Base-by-base conservation (phyloP, 192 early-diverging fungal genomes). In the Gaertneriomyces sp. region DNA sequence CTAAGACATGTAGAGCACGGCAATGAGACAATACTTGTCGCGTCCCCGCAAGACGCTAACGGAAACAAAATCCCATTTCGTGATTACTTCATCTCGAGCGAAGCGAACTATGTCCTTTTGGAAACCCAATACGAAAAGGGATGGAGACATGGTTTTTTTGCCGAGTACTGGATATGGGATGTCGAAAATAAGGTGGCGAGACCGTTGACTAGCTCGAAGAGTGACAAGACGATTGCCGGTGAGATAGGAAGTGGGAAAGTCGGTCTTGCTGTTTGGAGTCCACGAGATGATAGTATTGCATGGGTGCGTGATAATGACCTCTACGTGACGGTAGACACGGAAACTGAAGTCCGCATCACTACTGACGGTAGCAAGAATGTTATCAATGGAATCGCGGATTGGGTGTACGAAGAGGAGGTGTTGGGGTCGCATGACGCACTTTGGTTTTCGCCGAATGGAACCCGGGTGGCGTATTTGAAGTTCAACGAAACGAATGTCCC, bases 381-480 rank as follows among this genome's bases (percentile, higher is more conserved):
- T 17, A 90, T 95, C 64, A 97, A 97, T 68, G 96, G 94, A 6
- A 80, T 96, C 6, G 87, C 93, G n/a, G 96, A 98, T 74, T 98
- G 96, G 96, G 94, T 96, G 0, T 98, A 98, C 62, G 94, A 97
- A 73, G 96, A 98, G 71, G 96, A 98, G 69, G 90, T 98, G 1
- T 82, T 91, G 51, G 75, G 64, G 7, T 70, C 70, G 0, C 80
- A 87, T 10, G 74, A 77, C 9, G 85, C 93, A 5, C 66, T 92
- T 14, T 95, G 93, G 92, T 95, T 95, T 89, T 90, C 92, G 2
- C 90, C 91, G 9, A 90, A 91, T 52, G 90, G 82, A 9, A 79
- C 71, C 20, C 81, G 81, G 5, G 55, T 98, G 40, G 90, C 90
- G 0, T 98, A 85, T 70, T 66, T 98, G 59, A 87, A 92, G 33